phyloP scores from a whole-genome alignment of 2,329 filamentous ascomycete species.

The Colletotrichum sublineola region DNA sequence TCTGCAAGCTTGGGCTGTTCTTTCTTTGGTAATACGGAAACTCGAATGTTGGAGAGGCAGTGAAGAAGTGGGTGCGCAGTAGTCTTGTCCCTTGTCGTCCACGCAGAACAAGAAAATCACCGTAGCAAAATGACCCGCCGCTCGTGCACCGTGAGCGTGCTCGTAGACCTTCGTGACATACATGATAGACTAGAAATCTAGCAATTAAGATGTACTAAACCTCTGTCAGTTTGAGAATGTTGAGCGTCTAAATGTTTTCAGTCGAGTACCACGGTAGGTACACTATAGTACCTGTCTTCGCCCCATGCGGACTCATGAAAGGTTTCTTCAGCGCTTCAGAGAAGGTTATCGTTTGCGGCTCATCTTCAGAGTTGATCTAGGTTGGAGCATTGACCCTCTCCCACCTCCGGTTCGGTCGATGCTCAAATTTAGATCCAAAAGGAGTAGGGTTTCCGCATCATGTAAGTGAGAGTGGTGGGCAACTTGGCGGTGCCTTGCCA shows the following conservation, averaged over 20 bases:
- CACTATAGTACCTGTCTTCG: background rate
- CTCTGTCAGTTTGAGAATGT: conserved; percentile 11
- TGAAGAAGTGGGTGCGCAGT: conserved; percentile 14
- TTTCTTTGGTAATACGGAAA: conserved; percentile 11
- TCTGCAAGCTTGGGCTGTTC: conserved; percentile 7
- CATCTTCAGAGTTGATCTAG: background rate
- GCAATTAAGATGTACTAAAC: conserved; percentile 33
- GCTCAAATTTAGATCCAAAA: background rate
- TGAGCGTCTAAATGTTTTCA: background rate
- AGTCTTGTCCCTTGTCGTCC: conserved; percentile 23
- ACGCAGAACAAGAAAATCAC: conserved; percentile 27
- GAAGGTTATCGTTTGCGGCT: background rate
- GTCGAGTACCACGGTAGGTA: background rate
- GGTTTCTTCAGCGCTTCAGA: background rate
- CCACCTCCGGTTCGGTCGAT: background rate
- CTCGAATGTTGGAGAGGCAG: background rate
- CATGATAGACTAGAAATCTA: conserved; percentile 36
- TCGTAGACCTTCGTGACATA: conserved; percentile 34
- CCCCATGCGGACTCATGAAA: background rate
- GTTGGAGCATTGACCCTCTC: background rate
- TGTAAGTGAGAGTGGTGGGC: background rate
- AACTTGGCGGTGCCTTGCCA: background rate
- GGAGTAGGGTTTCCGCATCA: background rate
- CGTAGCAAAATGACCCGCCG: conserved; percentile 25
- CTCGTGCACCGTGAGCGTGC: conserved; percentile 28